Base-by-base conservation (phyloP, 192 early-diverging fungal species). In the Entomortierella beljakovae region DNA sequence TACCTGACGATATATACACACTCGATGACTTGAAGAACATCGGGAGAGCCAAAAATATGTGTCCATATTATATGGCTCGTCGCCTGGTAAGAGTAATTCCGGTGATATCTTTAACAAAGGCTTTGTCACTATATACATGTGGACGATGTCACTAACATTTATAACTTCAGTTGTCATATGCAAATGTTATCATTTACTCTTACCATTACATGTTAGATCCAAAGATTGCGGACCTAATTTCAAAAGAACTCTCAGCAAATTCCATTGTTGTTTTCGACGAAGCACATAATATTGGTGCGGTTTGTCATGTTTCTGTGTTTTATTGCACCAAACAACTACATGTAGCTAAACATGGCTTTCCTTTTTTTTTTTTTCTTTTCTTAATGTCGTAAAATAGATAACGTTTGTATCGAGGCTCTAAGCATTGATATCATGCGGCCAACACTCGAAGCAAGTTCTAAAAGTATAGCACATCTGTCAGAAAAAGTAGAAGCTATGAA, bases 131-230 rank as follows among this genome's bases (percentile, higher is more conserved):
- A n/a, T n/a, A n/a, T n/a, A n/a, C n/a, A n/a, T n/a, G n/a, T n/a
- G n/a, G n/a, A n/a, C n/a, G n/a, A n/a, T n/a, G n/a, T n/a, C 18
- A n/a, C 8, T 23, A 3, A 29, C 28, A 7, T 23, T 25, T 22
- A 57, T 26, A 13, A 40, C 26, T 38, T 18, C 74, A 94, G 84
- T 88, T 99, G 59, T 81, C 91, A 20, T 90, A 92, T 80, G 94
- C 97, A 29, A 97, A 99, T 83, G 97, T 98, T 15, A 86, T 99
- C 64, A 98, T 99, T 40, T 99, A 98, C 84, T 95, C 93, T 64
- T 99, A 98, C 73, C 97, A 99, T 73, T 99, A 99, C 71, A 88
- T 99, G 84, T 84, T 99, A n/a, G 98, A 99, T 80, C 98, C 98
- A 23, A 99, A 99, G 83, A 97, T 99, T 2, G 98, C 98, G 7